Conservation (phyloP, 2,329 filamentous ascomycete genomes). For the Ophiostoma quercus region DNA sequence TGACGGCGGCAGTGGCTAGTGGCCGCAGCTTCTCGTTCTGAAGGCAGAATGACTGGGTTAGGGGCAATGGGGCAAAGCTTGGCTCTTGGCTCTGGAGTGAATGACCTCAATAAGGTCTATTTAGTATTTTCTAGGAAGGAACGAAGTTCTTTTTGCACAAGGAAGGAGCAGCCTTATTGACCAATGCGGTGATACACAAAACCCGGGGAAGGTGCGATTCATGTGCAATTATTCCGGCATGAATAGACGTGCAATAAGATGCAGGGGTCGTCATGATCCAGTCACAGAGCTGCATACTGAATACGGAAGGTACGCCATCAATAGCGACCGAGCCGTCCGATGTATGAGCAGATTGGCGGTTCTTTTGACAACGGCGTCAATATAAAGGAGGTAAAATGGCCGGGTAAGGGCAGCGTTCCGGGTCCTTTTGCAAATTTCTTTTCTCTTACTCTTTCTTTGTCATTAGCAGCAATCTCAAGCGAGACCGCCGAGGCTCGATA, state of each 20-base stretch:
- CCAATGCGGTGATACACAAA: not conserved
- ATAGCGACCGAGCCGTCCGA: not conserved
- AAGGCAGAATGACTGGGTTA: not conserved
- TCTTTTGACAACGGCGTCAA: not conserved
- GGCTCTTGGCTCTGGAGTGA: constrained; percentile 2
- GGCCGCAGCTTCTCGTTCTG: not conserved
- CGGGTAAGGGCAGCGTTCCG: not conserved
- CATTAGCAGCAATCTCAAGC: not conserved
- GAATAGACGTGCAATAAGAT: not conserved
- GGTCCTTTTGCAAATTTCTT: not conserved
- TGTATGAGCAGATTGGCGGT: not conserved
- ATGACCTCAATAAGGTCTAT: not conserved
- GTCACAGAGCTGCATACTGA: not conserved
- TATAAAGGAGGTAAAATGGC: not conserved
- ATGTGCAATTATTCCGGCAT: not conserved
- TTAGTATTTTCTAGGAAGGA: not conserved
- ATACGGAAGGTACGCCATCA: not conserved
- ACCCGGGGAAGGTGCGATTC: not conserved
- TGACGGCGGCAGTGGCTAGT: not conserved
- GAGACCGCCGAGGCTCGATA: not conserved
- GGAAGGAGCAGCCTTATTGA: not conserved
- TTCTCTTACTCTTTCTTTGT: not conserved
- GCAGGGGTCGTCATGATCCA: not conserved
- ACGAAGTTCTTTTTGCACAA: not conserved
- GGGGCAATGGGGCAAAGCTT: not conserved